phyloP scores from a whole-genome alignment of 768 basidiomycete genomes.

The Auricularia sp. region DNA sequence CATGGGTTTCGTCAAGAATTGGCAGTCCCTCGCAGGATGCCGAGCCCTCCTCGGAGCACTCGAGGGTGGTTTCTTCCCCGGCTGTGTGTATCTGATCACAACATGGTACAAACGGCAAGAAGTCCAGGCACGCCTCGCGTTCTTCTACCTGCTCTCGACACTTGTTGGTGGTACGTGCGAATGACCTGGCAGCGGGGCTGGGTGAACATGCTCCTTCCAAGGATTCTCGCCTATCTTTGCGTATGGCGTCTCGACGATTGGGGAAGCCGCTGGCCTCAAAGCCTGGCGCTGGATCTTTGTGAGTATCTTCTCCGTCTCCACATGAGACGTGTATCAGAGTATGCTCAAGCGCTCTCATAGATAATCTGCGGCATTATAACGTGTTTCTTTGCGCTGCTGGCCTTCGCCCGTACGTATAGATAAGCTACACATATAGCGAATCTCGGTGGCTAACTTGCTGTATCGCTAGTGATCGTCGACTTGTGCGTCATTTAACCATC shows the following conservation, averaged over 20 bases:
- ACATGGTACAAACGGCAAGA: constrained; percentile 20
- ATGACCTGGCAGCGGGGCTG: no score
- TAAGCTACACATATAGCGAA: neutral
- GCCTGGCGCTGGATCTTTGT: constrained; percentile 23
- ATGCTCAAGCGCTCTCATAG: neutral
- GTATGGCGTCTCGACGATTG: constrained; percentile 8
- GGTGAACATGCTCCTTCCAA: neutral
- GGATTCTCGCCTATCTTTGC: constrained; percentile 11
- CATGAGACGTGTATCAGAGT: neutral
- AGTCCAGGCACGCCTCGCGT: constrained; percentile 5
- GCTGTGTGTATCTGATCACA: constrained; percentile 9
- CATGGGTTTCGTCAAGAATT: constrained; percentile 19
- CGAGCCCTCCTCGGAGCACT: constrained; percentile 15
- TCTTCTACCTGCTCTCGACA: constrained; percentile 16
- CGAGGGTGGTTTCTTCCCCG: constrained; percentile 20
- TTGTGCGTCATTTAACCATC: constrained; percentile 7
- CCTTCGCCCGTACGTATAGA: constrained; percentile 3
- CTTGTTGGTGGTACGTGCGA: constrained; percentile 1
- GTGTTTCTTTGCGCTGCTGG: constrained; percentile 10
- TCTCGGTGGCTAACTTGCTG: neutral
- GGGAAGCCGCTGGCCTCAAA: constrained; percentile 8
- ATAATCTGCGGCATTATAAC: constrained; percentile 13
- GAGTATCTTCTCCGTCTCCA: neutral
- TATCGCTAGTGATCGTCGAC: constrained; percentile 15
- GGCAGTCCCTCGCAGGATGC: constrained; percentile 18